phyloP scores from a whole-genome alignment of 306 rosid species.

The Begonia loranthoides region DNA sequence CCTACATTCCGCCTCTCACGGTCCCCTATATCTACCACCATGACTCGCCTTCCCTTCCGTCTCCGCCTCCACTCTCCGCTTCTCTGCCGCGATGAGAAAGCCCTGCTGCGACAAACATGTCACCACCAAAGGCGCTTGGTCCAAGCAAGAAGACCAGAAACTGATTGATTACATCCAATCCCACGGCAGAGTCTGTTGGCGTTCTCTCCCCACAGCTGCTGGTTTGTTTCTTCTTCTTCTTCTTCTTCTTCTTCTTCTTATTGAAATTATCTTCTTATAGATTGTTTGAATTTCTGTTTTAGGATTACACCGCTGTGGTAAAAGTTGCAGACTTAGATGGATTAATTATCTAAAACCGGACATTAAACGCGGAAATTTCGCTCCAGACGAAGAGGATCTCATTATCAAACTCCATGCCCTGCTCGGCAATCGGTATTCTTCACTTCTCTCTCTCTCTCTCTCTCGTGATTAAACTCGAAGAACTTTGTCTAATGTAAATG shows the following conservation, averaged over 20 bases:
- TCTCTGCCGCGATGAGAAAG: slow-evolving; percentile 26
- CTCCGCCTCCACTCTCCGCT: neutral
- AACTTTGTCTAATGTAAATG: too few species aligned
- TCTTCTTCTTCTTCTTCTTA: neutral
- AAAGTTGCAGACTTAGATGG: slow-evolving; percentile 78
- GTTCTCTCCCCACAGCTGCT: slow-evolving; percentile 59
- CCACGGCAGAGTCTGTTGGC: slow-evolving; percentile 66
- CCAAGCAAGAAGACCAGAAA: slow-evolving; percentile 61
- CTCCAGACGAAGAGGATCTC: slow-evolving; percentile 66
- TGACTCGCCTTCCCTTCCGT: slow-evolving; percentile 1
- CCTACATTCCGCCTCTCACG: neutral
- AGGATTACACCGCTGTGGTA: slow-evolving; percentile 65
- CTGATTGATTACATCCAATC: slow-evolving; percentile 39
- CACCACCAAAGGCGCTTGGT: slow-evolving; percentile 65
- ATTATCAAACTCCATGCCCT: slow-evolving; percentile 70
- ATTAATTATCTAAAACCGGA: slow-evolving; percentile 54
- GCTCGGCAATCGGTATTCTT: slow-evolving; percentile 54
- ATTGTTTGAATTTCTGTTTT: neutral
- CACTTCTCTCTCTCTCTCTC: too few species aligned
- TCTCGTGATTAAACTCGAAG: too few species aligned
- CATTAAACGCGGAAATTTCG: slow-evolving; percentile 58
- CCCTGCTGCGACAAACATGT: slow-evolving; percentile 52
- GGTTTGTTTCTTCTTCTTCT: slow-evolving; percentile 17
- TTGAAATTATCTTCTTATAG: neutral
- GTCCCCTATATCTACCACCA: slow-evolving; percentile 18